Evolutionary conservation across 768 basidiomycete species (phyloP), one percentile per base, ranked within the genome.

Genomic region (Amanita brunnescens): DNA sequence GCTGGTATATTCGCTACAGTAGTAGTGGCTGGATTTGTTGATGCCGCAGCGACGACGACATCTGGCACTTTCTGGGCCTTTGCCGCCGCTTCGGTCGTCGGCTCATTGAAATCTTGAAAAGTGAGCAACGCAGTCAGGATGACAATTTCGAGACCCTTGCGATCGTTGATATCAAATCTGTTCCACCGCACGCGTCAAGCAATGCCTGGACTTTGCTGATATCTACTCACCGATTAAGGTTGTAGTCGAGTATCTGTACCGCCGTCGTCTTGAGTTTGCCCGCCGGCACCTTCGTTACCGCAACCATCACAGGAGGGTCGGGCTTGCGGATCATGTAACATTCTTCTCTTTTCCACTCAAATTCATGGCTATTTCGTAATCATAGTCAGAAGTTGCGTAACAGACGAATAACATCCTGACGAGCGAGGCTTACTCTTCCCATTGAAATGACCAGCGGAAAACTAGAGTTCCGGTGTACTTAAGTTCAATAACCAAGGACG

Each of bases 261-360:
- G 81, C 74, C 0, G 76, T 64, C 10, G 83, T 80, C 59, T 80
- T 84, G 40, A 84, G 69, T 20, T 79, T 72, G 6, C 85, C 83
- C 2, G 80, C 70, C 1, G 81, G 77, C 54, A 90, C 90, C 59
- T 84, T 89, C 2, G 87, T 89, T 24, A 90, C 73, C 0, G 87
- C 88, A 10, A 92, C 83, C 8, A 91, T 76, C 1, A 92, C 88
- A 3, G 90, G 85, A 5, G 90, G 90, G 57, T 92, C 90, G 7
- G 89, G 90, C 61, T 91, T 91, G 18, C 89, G 79, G 38, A 91
- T 64, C 65, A 91, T 79, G 64, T 75, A 91, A 65, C 88, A 91
- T 57, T 85, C 84, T 61, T 90, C 87, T 39, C 85, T 76, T 60
- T 80, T 86, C 89, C 90, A 92, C 60, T 91, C 89, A 55, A 88